Conservation (phyloP, 768 basidiomycete genomes). For the Leccinum barrowsii region DNA sequence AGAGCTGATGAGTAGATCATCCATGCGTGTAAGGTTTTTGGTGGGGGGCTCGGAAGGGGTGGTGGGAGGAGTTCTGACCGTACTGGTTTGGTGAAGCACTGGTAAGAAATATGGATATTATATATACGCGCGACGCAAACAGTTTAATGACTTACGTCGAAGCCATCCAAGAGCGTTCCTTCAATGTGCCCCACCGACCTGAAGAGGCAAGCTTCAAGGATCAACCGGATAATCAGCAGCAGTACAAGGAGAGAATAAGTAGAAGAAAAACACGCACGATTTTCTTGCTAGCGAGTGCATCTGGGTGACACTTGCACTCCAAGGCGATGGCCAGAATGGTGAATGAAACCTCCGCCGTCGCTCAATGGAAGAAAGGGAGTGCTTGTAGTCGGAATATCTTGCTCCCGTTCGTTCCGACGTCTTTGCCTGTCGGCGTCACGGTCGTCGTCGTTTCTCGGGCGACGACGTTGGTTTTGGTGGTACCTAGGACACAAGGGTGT, state of each 20-base stretch:
- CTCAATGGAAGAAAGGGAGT: constrained; percentile 73
- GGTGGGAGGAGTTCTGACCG: constrained; percentile 81
- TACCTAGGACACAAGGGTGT: too few relatives aligned
- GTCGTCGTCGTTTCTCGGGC: too few relatives aligned
- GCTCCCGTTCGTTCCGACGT: constrained; percentile 64
- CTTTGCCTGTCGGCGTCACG: constrained; percentile 28
- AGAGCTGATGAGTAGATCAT: constrained; percentile 87
- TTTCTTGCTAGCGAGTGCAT: constrained; percentile 58
- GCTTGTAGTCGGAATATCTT: constrained; percentile 56
- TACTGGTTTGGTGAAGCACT: constrained; percentile 68
- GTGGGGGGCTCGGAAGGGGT: constrained; percentile 66
- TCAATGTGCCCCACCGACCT: constrained; percentile 60
- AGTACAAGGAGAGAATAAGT: not conserved
- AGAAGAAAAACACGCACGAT: constrained; percentile 41
- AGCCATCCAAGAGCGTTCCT: constrained; percentile 59
- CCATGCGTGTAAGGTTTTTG: constrained; percentile 91
- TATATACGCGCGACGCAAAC: too few relatives aligned
- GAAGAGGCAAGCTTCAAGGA: constrained; percentile 40
- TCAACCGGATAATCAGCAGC: not conserved
- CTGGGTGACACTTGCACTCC: constrained; percentile 48
- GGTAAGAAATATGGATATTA: not conserved
- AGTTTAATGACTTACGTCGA: constrained; percentile 55
- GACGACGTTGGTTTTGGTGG: too few relatives aligned
- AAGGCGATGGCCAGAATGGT: constrained; percentile 53
- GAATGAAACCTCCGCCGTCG: constrained; percentile 58